Percentiles rank a stretch among this genome's conserved stretches.
phyloP scores from a whole-genome alignment of 2,329 filamentous ascomycete genomes.

The Fusarium continuum region DNA sequence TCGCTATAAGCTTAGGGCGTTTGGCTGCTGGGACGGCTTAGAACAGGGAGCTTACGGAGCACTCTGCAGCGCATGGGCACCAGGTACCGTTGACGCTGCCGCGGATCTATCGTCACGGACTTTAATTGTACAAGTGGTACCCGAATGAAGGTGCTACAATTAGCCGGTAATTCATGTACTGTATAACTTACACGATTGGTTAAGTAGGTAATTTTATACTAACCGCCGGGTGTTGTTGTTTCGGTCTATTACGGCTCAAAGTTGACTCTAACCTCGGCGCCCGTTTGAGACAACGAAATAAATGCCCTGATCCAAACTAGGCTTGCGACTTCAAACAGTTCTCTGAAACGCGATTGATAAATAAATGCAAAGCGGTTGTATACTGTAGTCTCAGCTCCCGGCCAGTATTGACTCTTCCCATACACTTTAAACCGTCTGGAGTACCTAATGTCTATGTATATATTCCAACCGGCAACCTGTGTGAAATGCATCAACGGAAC shows the following conservation, averaged over 20 bases:
- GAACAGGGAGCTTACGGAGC: background rate
- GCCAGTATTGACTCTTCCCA: too few species aligned
- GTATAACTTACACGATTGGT: too few species aligned
- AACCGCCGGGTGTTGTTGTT: background rate
- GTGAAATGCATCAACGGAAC: too few species aligned
- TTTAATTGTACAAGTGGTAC: background rate
- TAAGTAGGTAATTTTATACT: too few species aligned
- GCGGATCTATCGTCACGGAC: background rate
- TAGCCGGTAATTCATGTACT: background rate
- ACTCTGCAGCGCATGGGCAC: background rate
- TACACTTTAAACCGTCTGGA: too few species aligned
- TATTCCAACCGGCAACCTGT: too few species aligned
- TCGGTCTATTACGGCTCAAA: slow-evolving; percentile 16
- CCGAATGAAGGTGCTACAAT: too few species aligned
- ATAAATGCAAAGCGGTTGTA: too few species aligned
- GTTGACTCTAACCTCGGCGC: background rate
- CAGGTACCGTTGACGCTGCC: background rate
- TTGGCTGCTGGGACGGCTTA: background rate
- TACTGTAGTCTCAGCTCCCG: too few species aligned
- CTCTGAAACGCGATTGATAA: too few species aligned
- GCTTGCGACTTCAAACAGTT: too few species aligned
- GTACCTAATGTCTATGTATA: too few species aligned
- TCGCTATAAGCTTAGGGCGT: slow-evolving; percentile 27
- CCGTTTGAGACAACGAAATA: background rate
- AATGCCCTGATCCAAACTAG: background rate